These are phyloP conservation scores for Trametes maxima DNA, from an alignment of 768 basidiomycete genomes.

Conservation along the genomic window DNA sequence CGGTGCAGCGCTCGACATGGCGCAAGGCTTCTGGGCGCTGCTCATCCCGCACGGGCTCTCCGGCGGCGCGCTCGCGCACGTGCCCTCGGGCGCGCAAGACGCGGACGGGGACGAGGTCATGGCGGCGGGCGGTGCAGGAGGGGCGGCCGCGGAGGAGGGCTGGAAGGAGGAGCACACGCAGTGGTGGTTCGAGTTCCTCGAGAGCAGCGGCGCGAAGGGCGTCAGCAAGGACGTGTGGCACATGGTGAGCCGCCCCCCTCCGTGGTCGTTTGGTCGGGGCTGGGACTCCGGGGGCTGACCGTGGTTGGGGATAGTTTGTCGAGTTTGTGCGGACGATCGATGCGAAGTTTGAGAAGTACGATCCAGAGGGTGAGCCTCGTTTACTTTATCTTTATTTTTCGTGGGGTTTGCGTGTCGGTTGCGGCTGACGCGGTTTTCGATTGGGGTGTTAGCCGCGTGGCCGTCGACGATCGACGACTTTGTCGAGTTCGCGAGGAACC, in stretches of 20 bases:
- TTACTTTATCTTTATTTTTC: background rate
- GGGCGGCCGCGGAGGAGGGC: constrained; percentile 44
- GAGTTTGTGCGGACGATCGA: constrained; percentile 81
- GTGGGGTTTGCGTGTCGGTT: background rate
- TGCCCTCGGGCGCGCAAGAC: constrained; percentile 41
- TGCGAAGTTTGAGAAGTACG: constrained; percentile 69
- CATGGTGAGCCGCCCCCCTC: constrained; percentile 62
- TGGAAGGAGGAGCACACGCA: constrained; percentile 65
- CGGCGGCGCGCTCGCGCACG: constrained; percentile 63
- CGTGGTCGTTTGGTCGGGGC: too few species aligned
- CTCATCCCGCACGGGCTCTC: constrained; percentile 71
- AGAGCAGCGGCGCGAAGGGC: constrained; percentile 65
- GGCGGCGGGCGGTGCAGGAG: constrained; percentile 48
- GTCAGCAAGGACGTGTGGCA: constrained; percentile 89
- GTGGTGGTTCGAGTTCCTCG: constrained; percentile 83
- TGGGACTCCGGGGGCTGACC: background rate
- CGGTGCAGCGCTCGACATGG: constrained; percentile 61
- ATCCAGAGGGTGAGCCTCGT: constrained; percentile 62
- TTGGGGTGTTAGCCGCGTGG: constrained; percentile 66
- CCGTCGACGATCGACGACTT: constrained; percentile 88
- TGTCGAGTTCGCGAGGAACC: constrained; percentile 60
- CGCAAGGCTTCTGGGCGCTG: constrained; percentile 77
- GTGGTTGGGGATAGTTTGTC: constrained; percentile 54
- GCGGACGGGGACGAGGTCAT: constrained; percentile 46
- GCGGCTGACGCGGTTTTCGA: constrained; percentile 9